phyloP scores from a whole-genome alignment of 371 early-diverging fungal genomes.

The Rhizopus microsporus region DNA sequence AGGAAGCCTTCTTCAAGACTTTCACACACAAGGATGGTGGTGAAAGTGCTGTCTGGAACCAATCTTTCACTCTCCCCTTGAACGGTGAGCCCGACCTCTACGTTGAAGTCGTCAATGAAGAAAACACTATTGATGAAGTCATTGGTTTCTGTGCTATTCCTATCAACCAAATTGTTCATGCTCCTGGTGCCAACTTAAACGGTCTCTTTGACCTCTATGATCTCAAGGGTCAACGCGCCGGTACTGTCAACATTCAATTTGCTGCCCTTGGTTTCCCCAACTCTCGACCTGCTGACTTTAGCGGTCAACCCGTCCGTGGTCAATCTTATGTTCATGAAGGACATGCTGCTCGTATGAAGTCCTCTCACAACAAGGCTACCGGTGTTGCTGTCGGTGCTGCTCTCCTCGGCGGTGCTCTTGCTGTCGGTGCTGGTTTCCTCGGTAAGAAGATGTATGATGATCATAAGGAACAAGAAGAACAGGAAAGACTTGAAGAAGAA shows the following conservation, averaged over 20 bases:
- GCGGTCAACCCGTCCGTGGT: slow-evolving; percentile 39
- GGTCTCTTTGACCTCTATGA: slow-evolving; percentile 52
- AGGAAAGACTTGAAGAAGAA: slow-evolving; percentile 28
- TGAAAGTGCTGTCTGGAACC: slow-evolving; percentile 59
- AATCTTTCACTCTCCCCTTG: slow-evolving; percentile 49
- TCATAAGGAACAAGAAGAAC: slow-evolving; percentile 37
- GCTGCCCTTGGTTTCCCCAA: slow-evolving; percentile 53
- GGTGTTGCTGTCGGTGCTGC: slow-evolving; percentile 52
- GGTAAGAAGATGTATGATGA: slow-evolving; percentile 54
- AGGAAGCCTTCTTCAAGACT: slow-evolving; percentile 55
- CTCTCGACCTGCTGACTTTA: slow-evolving; percentile 29
- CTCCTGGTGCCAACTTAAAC: slow-evolving; percentile 50
- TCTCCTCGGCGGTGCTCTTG: slow-evolving; percentile 46
- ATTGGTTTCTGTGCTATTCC: slow-evolving; percentile 67
- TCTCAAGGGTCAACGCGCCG: slow-evolving; percentile 50
- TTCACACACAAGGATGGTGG: slow-evolving; percentile 59
- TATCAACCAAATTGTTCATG: slow-evolving; percentile 54
- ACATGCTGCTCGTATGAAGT: slow-evolving; percentile 53
- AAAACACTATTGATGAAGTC: slow-evolving; percentile 44
- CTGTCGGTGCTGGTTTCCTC: slow-evolving; percentile 53
- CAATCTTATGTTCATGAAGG: slow-evolving; percentile 50
- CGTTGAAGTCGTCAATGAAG: slow-evolving; percentile 61
- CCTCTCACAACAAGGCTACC: slow-evolving; percentile 45
- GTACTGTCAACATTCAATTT: slow-evolving; percentile 51
- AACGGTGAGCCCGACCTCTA: slow-evolving; percentile 54